A percentile compares a stretch with the other conserved stretches of the same genome.
These are phyloP conservation scores for Glycyrrhiza uralensis DNA, from an alignment of 306 rosid species.

Conservation along the genomic window DNA sequence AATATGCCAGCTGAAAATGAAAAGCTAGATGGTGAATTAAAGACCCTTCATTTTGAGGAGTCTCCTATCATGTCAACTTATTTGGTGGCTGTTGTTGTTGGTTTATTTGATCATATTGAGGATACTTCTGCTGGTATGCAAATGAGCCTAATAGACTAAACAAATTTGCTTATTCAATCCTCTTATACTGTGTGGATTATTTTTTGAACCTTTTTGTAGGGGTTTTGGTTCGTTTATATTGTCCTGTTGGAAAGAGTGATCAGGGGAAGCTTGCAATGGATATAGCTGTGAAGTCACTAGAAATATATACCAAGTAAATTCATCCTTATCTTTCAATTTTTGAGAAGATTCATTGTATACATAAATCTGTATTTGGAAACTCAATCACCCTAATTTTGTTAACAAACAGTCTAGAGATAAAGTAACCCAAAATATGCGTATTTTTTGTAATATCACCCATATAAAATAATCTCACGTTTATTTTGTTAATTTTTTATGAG, in stretches of 20 bases:
- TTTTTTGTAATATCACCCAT: neutral
- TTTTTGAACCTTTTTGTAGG: slow-evolving; percentile 37
- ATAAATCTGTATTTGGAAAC: neutral
- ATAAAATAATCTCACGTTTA: neutral
- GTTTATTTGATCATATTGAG: slow-evolving; percentile 54
- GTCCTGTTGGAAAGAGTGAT: slow-evolving; percentile 54
- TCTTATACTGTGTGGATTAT: neutral
- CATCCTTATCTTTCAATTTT: neutral
- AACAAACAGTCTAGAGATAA: neutral
- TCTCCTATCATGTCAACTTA: slow-evolving; percentile 71
- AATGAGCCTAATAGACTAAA: neutral
- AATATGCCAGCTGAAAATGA: slow-evolving; percentile 59
- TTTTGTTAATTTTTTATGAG: neutral
- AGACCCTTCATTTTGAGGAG: slow-evolving; percentile 50
- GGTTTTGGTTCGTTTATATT: slow-evolving; percentile 45
- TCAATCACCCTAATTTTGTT: neutral
- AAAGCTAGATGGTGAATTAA: slow-evolving; percentile 42
- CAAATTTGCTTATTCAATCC: neutral
- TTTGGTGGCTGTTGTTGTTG: slow-evolving; percentile 59
- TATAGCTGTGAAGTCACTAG: slow-evolving; percentile 51
- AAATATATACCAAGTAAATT: slow-evolving; percentile 41
- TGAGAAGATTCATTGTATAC: neutral
- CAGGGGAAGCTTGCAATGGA: slow-evolving; percentile 50
- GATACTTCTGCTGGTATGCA: slow-evolving; percentile 45
- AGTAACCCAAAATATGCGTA: neutral